Evolutionary conservation across 331 rosid genomes (phyloP).

Genomic region (Malus hybrid): DNA sequence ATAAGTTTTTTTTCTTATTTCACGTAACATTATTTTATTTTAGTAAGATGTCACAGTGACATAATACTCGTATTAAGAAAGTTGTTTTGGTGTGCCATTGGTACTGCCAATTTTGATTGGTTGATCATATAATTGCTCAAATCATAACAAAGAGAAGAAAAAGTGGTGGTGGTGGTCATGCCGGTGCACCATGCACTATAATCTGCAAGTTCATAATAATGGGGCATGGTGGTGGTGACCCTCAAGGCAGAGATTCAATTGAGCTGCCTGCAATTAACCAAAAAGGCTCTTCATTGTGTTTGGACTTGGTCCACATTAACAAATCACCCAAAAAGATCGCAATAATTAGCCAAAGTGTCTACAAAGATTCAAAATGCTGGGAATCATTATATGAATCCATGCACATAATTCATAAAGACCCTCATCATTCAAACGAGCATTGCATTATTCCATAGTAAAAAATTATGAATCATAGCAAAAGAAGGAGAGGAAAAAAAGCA

Average conservation of each 20-base stretch:
- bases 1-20: too few relatives aligned
- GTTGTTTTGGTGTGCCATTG: not conserved
- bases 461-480: not conserved
- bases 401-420: slow-evolving; percentile 1
- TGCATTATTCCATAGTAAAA: not conserved
- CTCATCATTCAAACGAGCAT: slow-evolving; percentile 12
- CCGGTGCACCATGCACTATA: not conserved
- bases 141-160: not conserved
- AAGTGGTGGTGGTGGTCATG: not conserved
- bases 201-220: not conserved
- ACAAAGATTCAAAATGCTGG: not conserved
- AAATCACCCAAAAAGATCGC: slow-evolving; percentile 2
- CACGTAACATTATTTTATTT: too few relatives aligned
- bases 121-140: not conserved
- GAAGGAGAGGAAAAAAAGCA: not conserved
- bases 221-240: not conserved
- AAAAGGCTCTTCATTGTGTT: too few relatives aligned
- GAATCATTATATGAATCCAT: not conserved
- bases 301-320: too few relatives aligned
- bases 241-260: not conserved
- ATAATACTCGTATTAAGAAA: too few relatives aligned
- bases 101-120: not conserved
- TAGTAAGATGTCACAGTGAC: too few relatives aligned
- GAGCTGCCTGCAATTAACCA: not conserved
- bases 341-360: not conserved